phyloP scores from a whole-genome alignment of 2,329 filamentous ascomycete genomes.

The Aspergillus texensis region DNA sequence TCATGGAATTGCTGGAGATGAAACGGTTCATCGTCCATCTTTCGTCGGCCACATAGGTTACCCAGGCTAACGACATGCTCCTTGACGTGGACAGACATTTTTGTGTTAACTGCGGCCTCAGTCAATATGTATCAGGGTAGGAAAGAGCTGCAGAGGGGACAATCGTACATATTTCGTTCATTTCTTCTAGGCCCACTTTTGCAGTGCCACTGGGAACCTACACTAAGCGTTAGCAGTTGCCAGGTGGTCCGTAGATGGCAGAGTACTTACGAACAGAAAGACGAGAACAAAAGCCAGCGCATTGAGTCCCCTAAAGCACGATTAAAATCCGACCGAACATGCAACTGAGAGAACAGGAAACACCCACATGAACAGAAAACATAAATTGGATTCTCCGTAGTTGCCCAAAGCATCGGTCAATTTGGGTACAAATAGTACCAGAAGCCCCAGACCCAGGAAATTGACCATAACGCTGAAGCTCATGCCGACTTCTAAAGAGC shows the following conservation, averaged over 20 bases:
- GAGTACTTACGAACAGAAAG: conserved; percentile 10
- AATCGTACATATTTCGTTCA: conserved; percentile 19
- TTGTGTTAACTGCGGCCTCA: background rate
- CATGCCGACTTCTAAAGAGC: conserved; percentile 26
- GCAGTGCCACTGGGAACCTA: conserved; percentile 17
- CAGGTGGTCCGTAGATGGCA: background rate
- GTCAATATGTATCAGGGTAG: background rate
- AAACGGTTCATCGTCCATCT: background rate
- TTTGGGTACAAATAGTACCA: conserved; percentile 25
- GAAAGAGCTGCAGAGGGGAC: no score
- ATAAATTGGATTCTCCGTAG: conserved; percentile 11
- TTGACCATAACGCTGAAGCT: conserved; percentile 30
- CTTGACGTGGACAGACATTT: background rate
- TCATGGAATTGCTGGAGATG: background rate
- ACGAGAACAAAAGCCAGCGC: conserved; percentile 12
- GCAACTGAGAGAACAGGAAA: background rate
- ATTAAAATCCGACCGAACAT: background rate
- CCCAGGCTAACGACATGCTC: background rate
- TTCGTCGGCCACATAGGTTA: background rate
- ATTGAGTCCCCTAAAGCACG: conserved; percentile 10
- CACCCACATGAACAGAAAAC: conserved; percentile 19
- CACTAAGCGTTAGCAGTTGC: background rate
- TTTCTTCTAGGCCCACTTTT: conserved; percentile 12
- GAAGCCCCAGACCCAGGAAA: conserved; percentile 23
- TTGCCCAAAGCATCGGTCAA: conserved; percentile 8